Evolutionary conservation across 225 moss, liverwort and hornwort genomes (phyloP).

Genomic region (Lunularia cruciata): DNA sequence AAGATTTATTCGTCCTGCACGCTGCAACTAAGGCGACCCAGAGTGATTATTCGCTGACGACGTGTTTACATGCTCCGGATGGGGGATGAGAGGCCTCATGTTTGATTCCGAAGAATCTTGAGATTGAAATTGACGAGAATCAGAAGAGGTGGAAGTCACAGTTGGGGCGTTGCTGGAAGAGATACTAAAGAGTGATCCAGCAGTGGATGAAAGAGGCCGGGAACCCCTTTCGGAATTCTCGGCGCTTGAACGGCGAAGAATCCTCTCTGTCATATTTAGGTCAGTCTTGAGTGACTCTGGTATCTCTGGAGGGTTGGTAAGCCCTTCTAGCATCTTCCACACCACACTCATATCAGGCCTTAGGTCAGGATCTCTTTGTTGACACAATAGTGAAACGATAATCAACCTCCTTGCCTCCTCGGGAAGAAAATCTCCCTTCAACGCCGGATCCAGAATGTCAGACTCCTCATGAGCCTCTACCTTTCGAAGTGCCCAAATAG

Average conservation of each 20-base stretch:
- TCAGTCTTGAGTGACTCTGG: constrained; percentile 32
- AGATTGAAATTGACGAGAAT: background rate
- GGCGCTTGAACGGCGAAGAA: constrained; percentile 10
- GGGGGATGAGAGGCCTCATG: background rate
- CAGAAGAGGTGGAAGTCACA: background rate
- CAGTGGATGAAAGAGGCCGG: background rate
- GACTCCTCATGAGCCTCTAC: constrained; percentile 47
- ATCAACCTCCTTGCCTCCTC: constrained; percentile 43
- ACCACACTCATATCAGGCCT: constrained; percentile 67
- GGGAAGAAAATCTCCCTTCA: constrained; percentile 44
- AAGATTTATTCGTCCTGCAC: no score
- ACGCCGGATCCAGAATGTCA: constrained; percentile 64
- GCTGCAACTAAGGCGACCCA: no score
- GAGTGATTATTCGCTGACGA: no score
- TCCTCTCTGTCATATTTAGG: constrained; percentile 23
- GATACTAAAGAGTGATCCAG: background rate
- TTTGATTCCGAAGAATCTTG: background rate
- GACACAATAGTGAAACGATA: constrained; percentile 56
- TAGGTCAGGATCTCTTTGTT: constrained; percentile 51
- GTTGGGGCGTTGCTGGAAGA: background rate
- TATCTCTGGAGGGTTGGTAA: constrained; percentile 30
- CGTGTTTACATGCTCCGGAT: no score
- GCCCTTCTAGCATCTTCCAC: constrained; percentile 70
- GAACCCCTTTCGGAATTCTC: background rate
- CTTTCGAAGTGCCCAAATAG: constrained; percentile 66